phyloP scores from a whole-genome alignment of 495 filamentous ascomycete species.

The Neurospora sp. region DNA sequence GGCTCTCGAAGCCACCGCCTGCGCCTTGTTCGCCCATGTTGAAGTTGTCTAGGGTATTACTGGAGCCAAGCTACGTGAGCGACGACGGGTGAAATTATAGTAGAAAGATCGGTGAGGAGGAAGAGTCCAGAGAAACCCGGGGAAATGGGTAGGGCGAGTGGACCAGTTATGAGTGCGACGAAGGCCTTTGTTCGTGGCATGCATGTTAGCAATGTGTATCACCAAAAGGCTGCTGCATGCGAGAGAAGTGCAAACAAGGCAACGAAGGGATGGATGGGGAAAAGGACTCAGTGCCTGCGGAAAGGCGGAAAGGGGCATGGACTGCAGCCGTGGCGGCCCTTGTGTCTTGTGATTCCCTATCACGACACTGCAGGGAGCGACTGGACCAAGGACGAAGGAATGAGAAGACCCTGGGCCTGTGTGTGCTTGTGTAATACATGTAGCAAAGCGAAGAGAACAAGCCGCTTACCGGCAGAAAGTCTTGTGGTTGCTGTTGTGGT shows the following conservation, averaged over 20 bases:
- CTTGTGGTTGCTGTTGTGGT: constrained; percentile 1
- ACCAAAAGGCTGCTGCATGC: not conserved
- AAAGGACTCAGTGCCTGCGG: constrained; percentile 26
- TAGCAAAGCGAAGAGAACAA: constrained; percentile 2
- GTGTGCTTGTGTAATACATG: constrained; percentile 9
- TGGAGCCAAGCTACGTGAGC: not conserved
- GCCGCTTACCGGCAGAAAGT: constrained; percentile 3
- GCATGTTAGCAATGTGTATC: not conserved
- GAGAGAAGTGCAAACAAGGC: not conserved
- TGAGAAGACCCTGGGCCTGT: constrained; percentile 3
- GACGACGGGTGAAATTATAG: not conserved
- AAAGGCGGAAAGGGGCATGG: constrained; percentile 29
- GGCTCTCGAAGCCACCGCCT: constrained; percentile 34
- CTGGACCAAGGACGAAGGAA: not conserved
- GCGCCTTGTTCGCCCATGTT: constrained; percentile 39
- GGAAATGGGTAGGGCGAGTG: not conserved
- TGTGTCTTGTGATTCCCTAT: constrained; percentile 6
- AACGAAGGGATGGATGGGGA: constrained; percentile 17
- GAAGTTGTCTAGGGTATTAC: not conserved
- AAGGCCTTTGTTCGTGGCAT: not conserved
- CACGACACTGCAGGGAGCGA: not conserved
- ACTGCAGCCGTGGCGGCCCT: constrained; percentile 22
- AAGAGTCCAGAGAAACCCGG: not conserved
- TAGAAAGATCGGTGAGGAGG: not conserved
- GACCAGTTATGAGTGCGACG: not conserved